phyloP scores from a whole-genome alignment of 495 filamentous ascomycete genomes.

The Pyrenula aspistea region DNA sequence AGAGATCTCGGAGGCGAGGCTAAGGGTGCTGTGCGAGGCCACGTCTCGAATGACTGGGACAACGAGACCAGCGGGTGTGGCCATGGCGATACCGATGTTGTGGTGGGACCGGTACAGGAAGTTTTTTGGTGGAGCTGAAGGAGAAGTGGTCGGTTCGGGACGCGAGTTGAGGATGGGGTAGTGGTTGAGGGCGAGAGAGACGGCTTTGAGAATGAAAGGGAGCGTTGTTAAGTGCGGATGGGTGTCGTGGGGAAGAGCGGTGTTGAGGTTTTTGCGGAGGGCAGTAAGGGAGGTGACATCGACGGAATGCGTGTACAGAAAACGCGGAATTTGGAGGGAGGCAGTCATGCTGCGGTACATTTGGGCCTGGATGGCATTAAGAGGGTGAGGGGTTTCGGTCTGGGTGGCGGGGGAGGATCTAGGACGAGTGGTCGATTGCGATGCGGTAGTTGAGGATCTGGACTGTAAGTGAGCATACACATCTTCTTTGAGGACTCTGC shows the following conservation, averaged over 20 bases:
- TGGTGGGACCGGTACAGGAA: constrained; percentile 70
- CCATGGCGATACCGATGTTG: constrained; percentile 95
- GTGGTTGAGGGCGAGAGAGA: constrained; percentile 68
- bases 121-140: constrained; percentile 42
- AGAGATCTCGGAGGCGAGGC: constrained; percentile 64
- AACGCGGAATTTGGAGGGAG: constrained; percentile 82
- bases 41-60: constrained; percentile 94
- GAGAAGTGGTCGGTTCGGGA: constrained; percentile 44
- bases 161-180: constrained; percentile 83
- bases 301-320: constrained; percentile 81
- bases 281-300: constrained; percentile 60
- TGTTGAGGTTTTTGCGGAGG: constrained; percentile 59
- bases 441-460: constrained; percentile 1
- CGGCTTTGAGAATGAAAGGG: constrained; percentile 91
- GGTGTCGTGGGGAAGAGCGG: constrained; percentile 23
- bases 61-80: constrained; percentile 77
- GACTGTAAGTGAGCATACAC: constrained; percentile 43
- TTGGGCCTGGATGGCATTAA: constrained; percentile 70
- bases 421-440: constrained; percentile 1
- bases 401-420: constrained; percentile 24
- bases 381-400: constrained; percentile 48
- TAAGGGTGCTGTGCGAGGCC: constrained; percentile 53
- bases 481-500: constrained; percentile 87
- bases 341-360: constrained; percentile 99
- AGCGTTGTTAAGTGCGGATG: constrained; percentile 74